Evolutionary conservation across 306 rosid species (phyloP), one percentile per base, ranked within the genome.

Genomic region (Fragaria ananassa): DNA sequence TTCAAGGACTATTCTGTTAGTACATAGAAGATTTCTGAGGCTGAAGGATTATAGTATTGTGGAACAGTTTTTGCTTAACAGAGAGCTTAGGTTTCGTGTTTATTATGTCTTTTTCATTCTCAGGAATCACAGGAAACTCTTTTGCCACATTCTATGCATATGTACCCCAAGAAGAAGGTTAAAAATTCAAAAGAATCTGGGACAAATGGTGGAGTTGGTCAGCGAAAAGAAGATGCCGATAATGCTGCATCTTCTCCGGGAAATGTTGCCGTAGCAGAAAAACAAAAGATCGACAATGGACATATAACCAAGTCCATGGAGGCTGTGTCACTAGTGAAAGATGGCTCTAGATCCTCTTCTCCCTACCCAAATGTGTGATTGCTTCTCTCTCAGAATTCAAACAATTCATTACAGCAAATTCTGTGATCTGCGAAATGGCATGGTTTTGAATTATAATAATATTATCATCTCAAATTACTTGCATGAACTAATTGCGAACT

Each of bases 61-160:
- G 72, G 68, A 25, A 51, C 23, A 49, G 10, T 51, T n/a, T 25
- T 31, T 46, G 37, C 0, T 75, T 3, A 9, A 19, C 1, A 18
- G 70, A 8, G 23, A 37, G 10, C 47, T 23, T 25, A 44, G 10
- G 2, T 18, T n/a, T 56, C 19, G 0, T 70, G 47, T 51, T 77
- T 39, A 2, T 25, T 61, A 29, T 54, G 10, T 47, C 10, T 45
- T 60, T 44, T 45, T 29, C 31, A 9, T 79, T 85, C 87, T 82
- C 91, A 95, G 99, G 93, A 87, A 66, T 89, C 91, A 81, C 99
- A 95, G 66, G 90, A 88, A 50, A 79, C 81, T 78, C 87, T 95
- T 54, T 89, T 92, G 78, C 99, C 97, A 0, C 92, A 97, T 69
- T 81, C 99, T 29, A 79, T 88, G 60, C 97, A 88, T 86, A 88